Percentiles rank a stretch among this genome's conserved stretches.
These are phyloP conservation scores for Lachnellula willkommii DNA, from an alignment of 2,329 filamentous ascomycete genomes.

Conservation along the genomic window DNA sequence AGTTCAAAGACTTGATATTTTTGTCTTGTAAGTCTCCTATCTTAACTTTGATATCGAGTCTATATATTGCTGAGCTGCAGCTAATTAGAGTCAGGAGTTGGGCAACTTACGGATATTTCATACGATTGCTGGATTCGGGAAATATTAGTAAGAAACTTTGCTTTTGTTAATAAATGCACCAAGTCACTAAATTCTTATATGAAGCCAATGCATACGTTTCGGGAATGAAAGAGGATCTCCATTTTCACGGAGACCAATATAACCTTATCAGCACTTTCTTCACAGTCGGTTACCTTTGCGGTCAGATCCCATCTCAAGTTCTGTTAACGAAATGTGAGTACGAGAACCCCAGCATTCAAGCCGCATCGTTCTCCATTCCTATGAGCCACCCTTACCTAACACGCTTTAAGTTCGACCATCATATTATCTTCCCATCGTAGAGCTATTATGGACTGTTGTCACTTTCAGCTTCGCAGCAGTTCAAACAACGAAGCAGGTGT, in stretches of 20 bases:
- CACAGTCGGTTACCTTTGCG: constrained; percentile 50
- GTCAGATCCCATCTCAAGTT: constrained; percentile 45
- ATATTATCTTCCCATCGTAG: constrained; percentile 55
- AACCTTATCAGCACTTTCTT: constrained; percentile 48
- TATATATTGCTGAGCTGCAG: no score
- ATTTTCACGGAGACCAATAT: constrained; percentile 44
- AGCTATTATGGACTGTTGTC: constrained; percentile 43
- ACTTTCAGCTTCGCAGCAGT: constrained; percentile 37
- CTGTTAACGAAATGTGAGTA: constrained; percentile 35
- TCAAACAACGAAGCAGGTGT: constrained; percentile 47
- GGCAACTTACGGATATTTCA: no score
- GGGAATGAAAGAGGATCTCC: constrained; percentile 46
- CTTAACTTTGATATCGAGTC: no score
- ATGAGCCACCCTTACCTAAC: not conserved
- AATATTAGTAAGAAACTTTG: no score
- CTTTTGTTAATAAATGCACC: no score
- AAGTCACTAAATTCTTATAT: not conserved
- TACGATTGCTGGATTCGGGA: no score
- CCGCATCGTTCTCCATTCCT: not conserved
- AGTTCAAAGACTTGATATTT: no score
- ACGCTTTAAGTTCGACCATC: constrained; percentile 45
- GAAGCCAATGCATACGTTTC: constrained; percentile 42
- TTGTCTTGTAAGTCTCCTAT: no score
- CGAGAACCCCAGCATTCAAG: not conserved
- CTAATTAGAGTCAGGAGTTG: no score